phyloP scores from a whole-genome alignment of 169 alveolate genomes.

The Cryptosporidium sp. region DNA sequence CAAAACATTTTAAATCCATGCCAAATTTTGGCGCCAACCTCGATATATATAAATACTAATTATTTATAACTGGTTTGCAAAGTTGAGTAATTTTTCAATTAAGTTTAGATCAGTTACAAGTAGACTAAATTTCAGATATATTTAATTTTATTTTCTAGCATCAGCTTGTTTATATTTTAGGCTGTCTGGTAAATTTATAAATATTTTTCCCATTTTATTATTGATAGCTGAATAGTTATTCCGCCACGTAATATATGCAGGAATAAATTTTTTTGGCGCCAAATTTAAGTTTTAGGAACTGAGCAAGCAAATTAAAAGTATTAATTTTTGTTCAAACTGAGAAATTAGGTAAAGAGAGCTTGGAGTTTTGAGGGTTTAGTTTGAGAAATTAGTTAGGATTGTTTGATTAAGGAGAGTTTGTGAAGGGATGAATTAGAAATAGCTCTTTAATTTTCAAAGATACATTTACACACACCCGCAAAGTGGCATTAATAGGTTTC shows the following conservation, averaged over 20 bases:
- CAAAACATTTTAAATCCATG: conserved; percentile 16
- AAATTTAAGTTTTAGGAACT: not conserved
- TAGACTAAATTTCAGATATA: not conserved
- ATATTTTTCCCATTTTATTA: not conserved
- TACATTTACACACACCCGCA: not conserved
- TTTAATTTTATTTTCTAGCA: not conserved
- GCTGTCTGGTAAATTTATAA: too few species aligned
- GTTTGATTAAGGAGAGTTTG: not conserved
- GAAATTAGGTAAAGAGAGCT: not conserved
- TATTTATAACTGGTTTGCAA: not conserved
- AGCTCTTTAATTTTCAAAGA: not conserved
- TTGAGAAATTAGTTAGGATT: not conserved
- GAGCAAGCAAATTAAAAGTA: not conserved
- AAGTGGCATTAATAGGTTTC: not conserved
- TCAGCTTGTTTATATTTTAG: not conserved
- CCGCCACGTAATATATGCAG: conserved; percentile 4
- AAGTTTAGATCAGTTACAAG: not conserved
- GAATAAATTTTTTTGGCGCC: conserved; percentile 29
- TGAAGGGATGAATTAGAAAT: not conserved
- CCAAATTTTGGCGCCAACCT: conserved; percentile 16
- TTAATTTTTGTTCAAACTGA: not conserved
- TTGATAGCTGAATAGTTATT: not conserved
- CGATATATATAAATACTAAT: not conserved
- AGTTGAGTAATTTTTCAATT: not conserved
- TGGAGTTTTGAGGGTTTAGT: not conserved